Conservation (phyloP, 139 green algal genomes). For the Chlamydomonas eustigma region DNA sequence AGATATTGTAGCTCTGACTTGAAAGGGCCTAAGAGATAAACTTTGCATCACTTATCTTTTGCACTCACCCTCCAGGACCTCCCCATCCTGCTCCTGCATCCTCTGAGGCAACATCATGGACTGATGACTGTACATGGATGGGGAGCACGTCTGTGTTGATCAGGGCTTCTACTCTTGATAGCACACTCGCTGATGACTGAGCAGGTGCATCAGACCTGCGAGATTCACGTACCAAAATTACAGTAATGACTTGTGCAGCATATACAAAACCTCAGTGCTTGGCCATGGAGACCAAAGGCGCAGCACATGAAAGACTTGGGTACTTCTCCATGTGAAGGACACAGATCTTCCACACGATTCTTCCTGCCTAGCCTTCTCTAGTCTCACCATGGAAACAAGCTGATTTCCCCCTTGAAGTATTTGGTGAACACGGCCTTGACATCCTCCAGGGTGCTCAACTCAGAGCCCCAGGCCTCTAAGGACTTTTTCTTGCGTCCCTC, state of each 20-base stretch:
- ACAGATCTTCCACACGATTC: too few relatives aligned
- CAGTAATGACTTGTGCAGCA: too few relatives aligned
- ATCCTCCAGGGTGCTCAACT: conserved; percentile 42
- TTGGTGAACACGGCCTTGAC: conserved; percentile 61
- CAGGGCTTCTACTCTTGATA: conserved; percentile 38
- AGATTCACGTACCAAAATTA: too few relatives aligned
- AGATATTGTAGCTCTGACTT: too few relatives aligned
- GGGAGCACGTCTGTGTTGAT: conserved; percentile 61
- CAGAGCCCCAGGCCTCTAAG: conserved; percentile 45
- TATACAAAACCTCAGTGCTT: too few relatives aligned
- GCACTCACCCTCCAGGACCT: conserved; percentile 46
- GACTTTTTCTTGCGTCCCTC: conserved; percentile 54
- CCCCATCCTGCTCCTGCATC: conserved; percentile 70
- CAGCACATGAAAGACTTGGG: too few relatives aligned
- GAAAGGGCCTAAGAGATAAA: too few relatives aligned
- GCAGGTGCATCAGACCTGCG: neutral
- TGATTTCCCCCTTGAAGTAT: conserved; percentile 54
- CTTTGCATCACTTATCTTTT: too few relatives aligned
- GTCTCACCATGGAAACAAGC: conserved; percentile 75
- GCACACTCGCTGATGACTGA: neutral
- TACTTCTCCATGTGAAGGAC: too few relatives aligned
- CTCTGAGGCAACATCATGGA: conserved; percentile 57
- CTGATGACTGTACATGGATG: conserved; percentile 70
- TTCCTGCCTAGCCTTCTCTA: too few relatives aligned
- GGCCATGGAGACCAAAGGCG: too few relatives aligned